Evolutionary conservation across 345 rosid genomes (phyloP), one percentile per base, ranked within the genome.

Genomic region (Ceriops decandra): DNA sequence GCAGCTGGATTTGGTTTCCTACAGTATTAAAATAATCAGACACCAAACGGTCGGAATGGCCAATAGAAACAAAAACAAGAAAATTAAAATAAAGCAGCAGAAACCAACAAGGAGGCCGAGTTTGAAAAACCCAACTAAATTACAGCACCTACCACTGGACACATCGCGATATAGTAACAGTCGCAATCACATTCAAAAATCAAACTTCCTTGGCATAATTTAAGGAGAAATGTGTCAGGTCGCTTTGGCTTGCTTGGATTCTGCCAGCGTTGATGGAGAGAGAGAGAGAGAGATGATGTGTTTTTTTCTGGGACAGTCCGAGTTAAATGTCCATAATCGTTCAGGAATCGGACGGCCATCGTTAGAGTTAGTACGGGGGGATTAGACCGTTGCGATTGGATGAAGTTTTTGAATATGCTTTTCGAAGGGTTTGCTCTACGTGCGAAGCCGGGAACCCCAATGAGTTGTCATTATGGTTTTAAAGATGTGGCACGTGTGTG

Each of bases 351-450:
- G 54, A 79, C 85, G 91, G 88, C 66, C 78, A 27, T 70, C 16
- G 42, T 71, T 80, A 53, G 0, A 27, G 4, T 57, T 22, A 3
- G 42, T 67, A 33, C 56, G 66, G 52, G 49, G 36, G 36, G 35
- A 72, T 74, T 78, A 47, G 78, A 85, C 91, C 87, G 91, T 75
- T 82, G 69, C 64, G 81, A 89, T 85, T 58, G 59, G 63, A n/a
- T 33, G 24, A 60, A 69, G 38, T 11, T 80, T 80, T 85, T 82
- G 81, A 81, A 87, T 66, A 5, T 63, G 76, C 68, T 68, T 69
- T 21, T 35, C 46, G 53, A 61, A 70, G 63, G 13, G 26, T 52
- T 54, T 26, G 16, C 21, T 66, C 73, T 80, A 83, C 84, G 81
- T 78, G 75, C 70, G 36, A 64, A 7, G 64, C 6, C 21, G 59